Conservation (phyloP, 2,329 filamentous ascomycete species). For the Sarocladium strictum region DNA sequence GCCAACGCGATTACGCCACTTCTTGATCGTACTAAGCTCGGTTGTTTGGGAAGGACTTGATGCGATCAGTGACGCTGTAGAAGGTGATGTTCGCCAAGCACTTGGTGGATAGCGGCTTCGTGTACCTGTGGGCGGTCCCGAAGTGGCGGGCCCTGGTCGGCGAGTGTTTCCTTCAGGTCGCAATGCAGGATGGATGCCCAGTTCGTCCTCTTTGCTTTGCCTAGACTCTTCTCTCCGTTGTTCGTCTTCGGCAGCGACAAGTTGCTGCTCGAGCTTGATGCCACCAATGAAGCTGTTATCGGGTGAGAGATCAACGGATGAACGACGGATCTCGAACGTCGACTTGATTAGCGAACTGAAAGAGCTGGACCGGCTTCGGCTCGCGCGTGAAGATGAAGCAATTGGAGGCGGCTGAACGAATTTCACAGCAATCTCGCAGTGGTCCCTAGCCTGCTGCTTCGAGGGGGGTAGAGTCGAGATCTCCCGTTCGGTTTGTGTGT, state of each 20-base stretch:
- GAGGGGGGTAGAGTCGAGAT: not conserved
- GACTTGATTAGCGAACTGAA: conserved; percentile 28
- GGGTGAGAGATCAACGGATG: conserved; percentile 24
- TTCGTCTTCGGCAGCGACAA: conserved; percentile 22
- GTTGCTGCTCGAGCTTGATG: conserved; percentile 33
- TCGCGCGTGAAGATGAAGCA: conserved; percentile 6
- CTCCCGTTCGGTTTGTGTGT: conserved; percentile 7
- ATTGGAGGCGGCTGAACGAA: not conserved
- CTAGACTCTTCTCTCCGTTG: conserved; percentile 16
- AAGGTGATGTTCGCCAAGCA: conserved; percentile 23
- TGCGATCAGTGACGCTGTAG: conserved; percentile 19
- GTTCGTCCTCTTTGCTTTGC: conserved; percentile 15
- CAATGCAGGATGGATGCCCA: conserved; percentile 28
- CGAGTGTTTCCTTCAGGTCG: conserved; percentile 15
- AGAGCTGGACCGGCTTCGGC: conserved; percentile 29
- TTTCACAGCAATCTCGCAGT: not conserved
- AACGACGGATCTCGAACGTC: conserved; percentile 28
- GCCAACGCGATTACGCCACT: conserved; percentile 24
- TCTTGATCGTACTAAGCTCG: conserved; percentile 26
- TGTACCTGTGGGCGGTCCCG: not conserved
- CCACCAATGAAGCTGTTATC: conserved; percentile 34
- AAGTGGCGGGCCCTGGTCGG: not conserved
- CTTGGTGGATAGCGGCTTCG: conserved; percentile 28
- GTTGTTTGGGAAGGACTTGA: conserved; percentile 22
- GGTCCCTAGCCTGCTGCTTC: not conserved